phyloP scores from a whole-genome alignment of 2,329 filamentous ascomycete genomes.

The Colletotrichum godetiae region DNA sequence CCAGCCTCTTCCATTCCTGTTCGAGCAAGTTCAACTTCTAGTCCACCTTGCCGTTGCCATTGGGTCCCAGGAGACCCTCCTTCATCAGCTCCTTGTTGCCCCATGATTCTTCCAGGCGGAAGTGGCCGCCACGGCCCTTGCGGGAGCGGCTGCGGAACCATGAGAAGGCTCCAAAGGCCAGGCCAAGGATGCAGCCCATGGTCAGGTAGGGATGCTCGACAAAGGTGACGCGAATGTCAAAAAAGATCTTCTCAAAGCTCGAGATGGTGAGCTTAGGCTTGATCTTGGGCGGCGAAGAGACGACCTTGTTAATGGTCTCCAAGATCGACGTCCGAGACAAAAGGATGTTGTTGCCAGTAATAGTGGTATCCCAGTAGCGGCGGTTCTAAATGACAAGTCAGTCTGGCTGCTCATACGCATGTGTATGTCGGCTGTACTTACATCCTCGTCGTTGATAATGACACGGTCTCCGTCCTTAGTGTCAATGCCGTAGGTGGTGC shows the following conservation, averaged over 20 bases:
- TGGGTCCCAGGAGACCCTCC: conserved; percentile 69
- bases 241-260: conserved; percentile 77
- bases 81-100: conserved; percentile 68
- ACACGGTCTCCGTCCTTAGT: conserved; percentile 89
- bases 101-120: conserved; percentile 69
- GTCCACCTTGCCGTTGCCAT: conserved; percentile 62
- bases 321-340: conserved; percentile 91
- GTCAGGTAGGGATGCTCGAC: conserved; percentile 70
- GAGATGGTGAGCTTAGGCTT: conserved; percentile 82
- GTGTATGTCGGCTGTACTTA: conserved; percentile 63
- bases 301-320: conserved; percentile 82
- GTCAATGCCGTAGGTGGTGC: conserved; percentile 93
- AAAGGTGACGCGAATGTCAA: conserved; percentile 70
- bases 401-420: background rate
- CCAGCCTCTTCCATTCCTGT: conserved; percentile 12
- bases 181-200: conserved; percentile 66
- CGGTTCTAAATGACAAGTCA: conserved; percentile 72
- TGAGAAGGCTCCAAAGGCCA: conserved; percentile 63
- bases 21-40: conserved; percentile 40
- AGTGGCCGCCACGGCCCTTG: conserved; percentile 66
- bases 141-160: conserved; percentile 67
- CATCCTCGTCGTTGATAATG: conserved; percentile 96
- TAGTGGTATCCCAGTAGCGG: conserved; percentile 93
- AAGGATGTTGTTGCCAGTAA: conserved; percentile 89
- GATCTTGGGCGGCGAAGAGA: conserved; percentile 76